Conservation (phyloP, 2,329 filamentous ascomycete genomes). For the Trichophaea hybrida region DNA sequence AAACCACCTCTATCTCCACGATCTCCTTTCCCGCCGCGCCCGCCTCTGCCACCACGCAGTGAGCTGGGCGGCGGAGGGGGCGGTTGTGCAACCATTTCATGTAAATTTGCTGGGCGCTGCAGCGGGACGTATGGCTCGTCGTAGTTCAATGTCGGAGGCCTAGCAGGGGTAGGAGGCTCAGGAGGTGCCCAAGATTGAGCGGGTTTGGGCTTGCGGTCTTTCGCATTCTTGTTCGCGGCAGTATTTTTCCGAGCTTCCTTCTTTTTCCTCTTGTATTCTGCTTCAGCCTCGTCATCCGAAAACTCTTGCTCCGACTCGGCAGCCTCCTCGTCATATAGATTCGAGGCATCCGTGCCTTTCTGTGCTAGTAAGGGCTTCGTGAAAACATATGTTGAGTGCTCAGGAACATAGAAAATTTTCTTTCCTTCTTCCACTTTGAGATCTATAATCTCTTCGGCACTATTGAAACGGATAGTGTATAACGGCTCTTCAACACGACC, state of each 20-base stretch:
- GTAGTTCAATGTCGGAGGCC: conserved; percentile 23
- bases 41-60: conserved; percentile 27
- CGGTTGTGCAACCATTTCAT: conserved; percentile 29
- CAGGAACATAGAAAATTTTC: conserved; percentile 63
- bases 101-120: conserved; percentile 49
- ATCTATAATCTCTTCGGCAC: conserved; percentile 50
- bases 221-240: conserved; percentile 28
- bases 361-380: conserved; percentile 63
- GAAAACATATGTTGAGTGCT: conserved; percentile 71
- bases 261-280: conserved; percentile 62
- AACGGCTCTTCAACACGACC: conserved; percentile 74
- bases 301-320: conserved; percentile 81
- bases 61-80: conserved; percentile 12
- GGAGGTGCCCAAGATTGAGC: neutral
- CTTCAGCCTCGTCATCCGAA: conserved; percentile 90
- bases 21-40: conserved; percentile 30
- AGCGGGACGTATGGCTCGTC: conserved; percentile 60
- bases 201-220: conserved; percentile 22
- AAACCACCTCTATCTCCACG: conserved; percentile 28
- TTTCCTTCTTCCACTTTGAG: conserved; percentile 54
- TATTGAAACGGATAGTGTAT: conserved; percentile 67
- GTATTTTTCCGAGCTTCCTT: conserved; percentile 43
- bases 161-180: conserved; percentile 29
- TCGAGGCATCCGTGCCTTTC: conserved; percentile 89
- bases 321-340: conserved; percentile 85